Conservation (phyloP, 176 grass and related monocot genomes). For the Carex littledalei region DNA sequence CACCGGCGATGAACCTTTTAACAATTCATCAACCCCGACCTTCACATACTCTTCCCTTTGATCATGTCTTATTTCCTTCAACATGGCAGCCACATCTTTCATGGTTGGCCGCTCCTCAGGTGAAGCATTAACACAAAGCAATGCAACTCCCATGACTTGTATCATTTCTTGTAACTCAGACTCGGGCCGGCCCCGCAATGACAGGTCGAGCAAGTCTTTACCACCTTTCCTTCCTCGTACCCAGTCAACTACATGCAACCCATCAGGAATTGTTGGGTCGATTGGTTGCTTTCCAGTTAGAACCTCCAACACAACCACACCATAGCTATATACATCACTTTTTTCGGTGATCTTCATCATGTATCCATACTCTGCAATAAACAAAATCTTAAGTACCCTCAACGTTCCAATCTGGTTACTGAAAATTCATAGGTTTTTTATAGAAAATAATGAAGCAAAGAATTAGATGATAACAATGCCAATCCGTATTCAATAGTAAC, state of each 20-base stretch:
- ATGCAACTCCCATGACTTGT: conserved; percentile 77
- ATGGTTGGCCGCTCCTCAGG: conserved; percentile 82
- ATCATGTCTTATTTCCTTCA: conserved; percentile 81
- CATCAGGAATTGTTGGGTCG: conserved; percentile 82
- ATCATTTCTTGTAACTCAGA: conserved; percentile 81
- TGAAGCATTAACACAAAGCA: conserved; percentile 60
- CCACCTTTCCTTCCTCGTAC: conserved; percentile 54
- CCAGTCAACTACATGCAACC: conserved; percentile 78
- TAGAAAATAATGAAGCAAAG: not conserved
- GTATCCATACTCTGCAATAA: conserved; percentile 80
- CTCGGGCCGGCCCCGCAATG: conserved; percentile 31
- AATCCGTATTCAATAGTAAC: not conserved
- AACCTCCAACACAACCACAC: conserved; percentile 95
- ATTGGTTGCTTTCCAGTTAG: conserved; percentile 89
- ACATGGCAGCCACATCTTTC: conserved; percentile 90
- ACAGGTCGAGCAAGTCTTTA: conserved; percentile 52
- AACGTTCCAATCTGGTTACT: not conserved
- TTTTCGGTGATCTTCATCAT: conserved; percentile 98
- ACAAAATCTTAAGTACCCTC: not conserved
- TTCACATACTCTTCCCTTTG: conserved; percentile 59
- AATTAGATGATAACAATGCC: not conserved
- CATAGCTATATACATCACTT: conserved; percentile 97
- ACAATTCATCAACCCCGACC: conserved; percentile 39
- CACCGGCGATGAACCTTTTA: conserved; percentile 38
- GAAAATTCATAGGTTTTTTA: not conserved